Conservation (phyloP, 2,329 filamentous ascomycete species). For the Fusarium vanettenii region DNA sequence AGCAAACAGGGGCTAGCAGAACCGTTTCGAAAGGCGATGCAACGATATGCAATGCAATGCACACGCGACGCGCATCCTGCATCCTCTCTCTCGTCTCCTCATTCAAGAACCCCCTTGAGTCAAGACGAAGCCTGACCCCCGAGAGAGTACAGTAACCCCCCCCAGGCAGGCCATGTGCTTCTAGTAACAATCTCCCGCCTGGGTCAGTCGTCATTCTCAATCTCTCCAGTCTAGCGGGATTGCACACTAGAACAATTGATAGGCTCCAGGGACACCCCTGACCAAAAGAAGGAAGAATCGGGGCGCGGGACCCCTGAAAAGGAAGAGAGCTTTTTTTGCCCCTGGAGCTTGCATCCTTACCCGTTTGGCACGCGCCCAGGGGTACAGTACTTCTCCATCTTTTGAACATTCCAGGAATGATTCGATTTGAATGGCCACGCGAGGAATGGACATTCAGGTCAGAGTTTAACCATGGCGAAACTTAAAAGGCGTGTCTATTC, state of each 20-base stretch:
- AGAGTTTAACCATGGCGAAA: background rate
- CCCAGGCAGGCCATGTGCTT: background rate
- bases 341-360: constrained; percentile 24
- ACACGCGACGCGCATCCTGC: background rate
- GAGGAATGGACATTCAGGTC: background rate
- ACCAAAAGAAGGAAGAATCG: background rate
- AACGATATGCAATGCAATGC: constrained; percentile 15
- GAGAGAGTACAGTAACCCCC: background rate
- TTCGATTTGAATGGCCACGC: background rate
- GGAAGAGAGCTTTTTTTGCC: constrained; percentile 7
- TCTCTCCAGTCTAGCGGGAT: background rate
- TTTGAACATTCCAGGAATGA: constrained; percentile 3
- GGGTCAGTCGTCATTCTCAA: background rate
- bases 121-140: background rate
- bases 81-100: background rate
- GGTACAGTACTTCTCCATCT: background rate
- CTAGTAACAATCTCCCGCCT: background rate
- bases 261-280: constrained; percentile 18
- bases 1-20: background rate
- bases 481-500: background rate
- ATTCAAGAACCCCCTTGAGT: background rate
- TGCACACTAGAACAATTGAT: constrained; percentile 5
- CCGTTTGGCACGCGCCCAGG: constrained; percentile 8
- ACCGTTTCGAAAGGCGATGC: background rate
- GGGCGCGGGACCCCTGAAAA: constrained; percentile 26